Evolutionary conservation across 768 basidiomycete species (phyloP).

Genomic region (Lactarius vividus): DNA sequence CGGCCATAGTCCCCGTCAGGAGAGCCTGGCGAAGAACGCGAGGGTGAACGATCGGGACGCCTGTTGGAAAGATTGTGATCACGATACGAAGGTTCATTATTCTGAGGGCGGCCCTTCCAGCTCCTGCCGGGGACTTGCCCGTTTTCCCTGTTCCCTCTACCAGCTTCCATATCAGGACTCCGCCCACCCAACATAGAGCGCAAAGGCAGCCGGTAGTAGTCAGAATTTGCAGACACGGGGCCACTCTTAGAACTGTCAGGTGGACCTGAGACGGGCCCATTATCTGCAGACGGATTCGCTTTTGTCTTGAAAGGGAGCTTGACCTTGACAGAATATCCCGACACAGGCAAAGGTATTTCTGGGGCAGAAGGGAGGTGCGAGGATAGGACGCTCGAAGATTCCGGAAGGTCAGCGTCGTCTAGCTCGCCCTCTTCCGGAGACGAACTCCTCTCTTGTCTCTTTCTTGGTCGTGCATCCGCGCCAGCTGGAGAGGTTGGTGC

Average conservation of each 20-base stretch:
- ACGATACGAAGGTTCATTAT: slow-evolving; percentile 2
- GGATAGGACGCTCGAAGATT: slow-evolving; percentile 27
- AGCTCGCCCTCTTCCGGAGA: slow-evolving; percentile 79
- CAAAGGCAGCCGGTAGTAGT: background rate
- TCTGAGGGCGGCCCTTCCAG: slow-evolving; percentile 16
- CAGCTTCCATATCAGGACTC: background rate
- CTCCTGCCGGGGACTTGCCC: slow-evolving; percentile 4
- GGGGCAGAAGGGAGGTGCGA: slow-evolving; percentile 29
- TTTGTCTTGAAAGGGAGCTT: slow-evolving; percentile 76
- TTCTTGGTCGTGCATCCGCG: slow-evolving; percentile 46
- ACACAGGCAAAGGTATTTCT: slow-evolving; percentile 31
- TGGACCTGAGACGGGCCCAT: background rate
- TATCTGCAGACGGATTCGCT: slow-evolving; percentile 11
- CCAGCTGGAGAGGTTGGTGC: slow-evolving; percentile 49
- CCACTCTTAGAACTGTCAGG: slow-evolving; percentile 1
- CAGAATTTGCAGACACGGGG: background rate
- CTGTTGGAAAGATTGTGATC: slow-evolving; percentile 18
- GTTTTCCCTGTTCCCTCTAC: slow-evolving; percentile 13
- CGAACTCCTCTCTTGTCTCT: slow-evolving; percentile 56
- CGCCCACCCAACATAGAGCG: background rate
- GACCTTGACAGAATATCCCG: slow-evolving; percentile 46
- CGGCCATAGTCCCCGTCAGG: slow-evolving; percentile 11
- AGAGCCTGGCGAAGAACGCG: slow-evolving; percentile 17
- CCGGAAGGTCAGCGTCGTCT: slow-evolving; percentile 49
- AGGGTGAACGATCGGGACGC: slow-evolving; percentile 14